These are phyloP conservation scores for Xylaria sp. DNA, from an alignment of 2,329 filamentous ascomycete genomes.

Conservation along the genomic window DNA sequence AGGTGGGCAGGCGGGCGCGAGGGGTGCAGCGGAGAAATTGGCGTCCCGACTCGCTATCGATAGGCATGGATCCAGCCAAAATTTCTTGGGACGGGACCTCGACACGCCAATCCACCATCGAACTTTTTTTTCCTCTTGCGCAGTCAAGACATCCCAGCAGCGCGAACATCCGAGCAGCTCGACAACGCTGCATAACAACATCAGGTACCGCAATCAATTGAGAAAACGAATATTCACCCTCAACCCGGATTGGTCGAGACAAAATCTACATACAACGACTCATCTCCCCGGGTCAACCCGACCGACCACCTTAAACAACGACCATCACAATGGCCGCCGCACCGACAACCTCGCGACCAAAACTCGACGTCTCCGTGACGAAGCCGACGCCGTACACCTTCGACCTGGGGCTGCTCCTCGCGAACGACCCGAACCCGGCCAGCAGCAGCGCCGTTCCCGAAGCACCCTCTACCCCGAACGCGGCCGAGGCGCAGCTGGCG, in stretches of 20 bases:
- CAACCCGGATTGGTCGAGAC: too few species aligned
- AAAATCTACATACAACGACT: too few species aligned
- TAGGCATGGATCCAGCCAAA: conserved; percentile 25
- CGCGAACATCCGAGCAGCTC: background rate
- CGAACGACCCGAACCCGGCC: conserved; percentile 84
- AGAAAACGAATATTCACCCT: background rate
- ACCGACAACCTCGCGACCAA: conserved; percentile 26
- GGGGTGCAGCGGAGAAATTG: conserved; percentile 24
- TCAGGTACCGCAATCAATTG: background rate
- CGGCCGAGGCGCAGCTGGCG: conserved; percentile 70
- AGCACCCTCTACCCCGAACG: conserved; percentile 45
- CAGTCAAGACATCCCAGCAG: background rate
- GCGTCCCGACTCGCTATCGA: conserved; percentile 30
- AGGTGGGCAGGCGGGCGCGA: too few species aligned
- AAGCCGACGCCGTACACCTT: conserved; percentile 38
- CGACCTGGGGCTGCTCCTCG: conserved; percentile 71
- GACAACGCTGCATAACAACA: background rate
- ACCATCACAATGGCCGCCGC: conserved; percentile 31
- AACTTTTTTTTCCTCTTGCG: conserved; percentile 2
- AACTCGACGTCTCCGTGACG: conserved; percentile 35
- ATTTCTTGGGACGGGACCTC: conserved; percentile 1
- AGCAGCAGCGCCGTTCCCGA: conserved; percentile 59
- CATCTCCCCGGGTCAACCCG: too few species aligned
- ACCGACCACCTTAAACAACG: too few species aligned
- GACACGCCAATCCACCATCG: too few species aligned